phyloP scores from a whole-genome alignment of 306 rosid species.

The Vigna trinervia region DNA sequence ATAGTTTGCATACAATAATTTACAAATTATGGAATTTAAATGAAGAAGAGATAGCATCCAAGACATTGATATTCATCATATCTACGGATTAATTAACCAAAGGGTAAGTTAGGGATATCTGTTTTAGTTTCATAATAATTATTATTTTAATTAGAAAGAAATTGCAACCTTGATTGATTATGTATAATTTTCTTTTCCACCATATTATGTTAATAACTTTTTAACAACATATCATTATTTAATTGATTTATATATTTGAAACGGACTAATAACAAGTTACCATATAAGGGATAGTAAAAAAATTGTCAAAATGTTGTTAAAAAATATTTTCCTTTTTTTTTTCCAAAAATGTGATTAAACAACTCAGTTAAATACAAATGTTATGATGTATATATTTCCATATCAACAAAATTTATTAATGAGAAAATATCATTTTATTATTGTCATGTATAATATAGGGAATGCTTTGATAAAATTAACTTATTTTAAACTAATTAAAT shows the following conservation, averaged over 20 bases:
- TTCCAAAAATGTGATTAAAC: too few species aligned
- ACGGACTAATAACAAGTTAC: too few species aligned
- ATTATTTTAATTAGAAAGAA: background rate
- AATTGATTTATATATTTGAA: too few species aligned
- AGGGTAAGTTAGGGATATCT: slow-evolving; percentile 18
- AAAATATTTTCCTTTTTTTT: too few species aligned
- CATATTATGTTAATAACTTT: too few species aligned
- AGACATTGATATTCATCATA: background rate
- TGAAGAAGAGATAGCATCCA: background rate
- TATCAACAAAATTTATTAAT: background rate
- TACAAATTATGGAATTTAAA: background rate
- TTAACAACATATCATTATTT: too few species aligned
- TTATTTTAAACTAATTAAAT: too few species aligned
- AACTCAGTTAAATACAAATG: too few species aligned
- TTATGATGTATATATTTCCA: too few species aligned
- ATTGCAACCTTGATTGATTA: background rate
- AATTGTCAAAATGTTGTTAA: too few species aligned
- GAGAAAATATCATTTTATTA: background rate
- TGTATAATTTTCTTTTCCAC: background rate
- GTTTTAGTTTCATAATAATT: background rate
- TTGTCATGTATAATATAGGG: background rate
- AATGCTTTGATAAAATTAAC: too few species aligned
- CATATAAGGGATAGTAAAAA: too few species aligned
- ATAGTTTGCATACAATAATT: slow-evolving; percentile 7
- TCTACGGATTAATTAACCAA: slow-evolving; percentile 6